These are phyloP conservation scores for Paramyrothecium roridum DNA, from an alignment of 2,329 filamentous ascomycete species.

Conservation along the genomic window DNA sequence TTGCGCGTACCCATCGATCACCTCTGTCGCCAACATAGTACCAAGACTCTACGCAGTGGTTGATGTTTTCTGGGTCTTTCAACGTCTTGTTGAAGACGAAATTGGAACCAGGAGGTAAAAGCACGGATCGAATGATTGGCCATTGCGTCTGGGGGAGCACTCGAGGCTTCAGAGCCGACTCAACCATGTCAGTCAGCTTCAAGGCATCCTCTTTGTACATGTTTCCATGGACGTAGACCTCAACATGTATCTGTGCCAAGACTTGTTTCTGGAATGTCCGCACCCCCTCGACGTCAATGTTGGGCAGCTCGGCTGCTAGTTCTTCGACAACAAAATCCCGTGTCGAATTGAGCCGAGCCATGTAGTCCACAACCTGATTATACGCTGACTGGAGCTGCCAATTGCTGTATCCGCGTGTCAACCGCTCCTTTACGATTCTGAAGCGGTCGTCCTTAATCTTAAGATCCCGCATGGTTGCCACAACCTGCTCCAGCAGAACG, in stretches of 20 bases:
- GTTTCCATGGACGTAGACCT: constrained; percentile 87
- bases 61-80: constrained; percentile 84
- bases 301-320: constrained; percentile 70
- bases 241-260: constrained; percentile 80
- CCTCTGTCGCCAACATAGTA: constrained; percentile 67
- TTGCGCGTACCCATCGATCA: constrained; percentile 69
- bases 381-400: constrained; percentile 87
- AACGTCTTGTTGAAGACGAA: constrained; percentile 78
- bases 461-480: constrained; percentile 79
- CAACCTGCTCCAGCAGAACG: constrained; percentile 84
- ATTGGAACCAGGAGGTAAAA: constrained; percentile 77
- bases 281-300: constrained; percentile 71
- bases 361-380: constrained; percentile 81
- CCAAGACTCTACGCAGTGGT: constrained; percentile 79
- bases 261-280: constrained; percentile 76
- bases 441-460: constrained; percentile 86
- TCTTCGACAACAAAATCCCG: constrained; percentile 78
- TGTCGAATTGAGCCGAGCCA: constrained; percentile 75
- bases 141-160: constrained; percentile 74
- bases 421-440: constrained; percentile 82
- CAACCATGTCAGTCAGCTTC: constrained; percentile 78
- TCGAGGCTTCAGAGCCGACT: constrained; percentile 72
- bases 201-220: constrained; percentile 91
- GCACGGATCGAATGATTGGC: constrained; percentile 71
- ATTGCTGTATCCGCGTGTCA: constrained; percentile 76